Evolutionary conservation across 2,329 filamentous ascomycete species (phyloP).

Genomic region (Aspergillus intermedius): DNA sequence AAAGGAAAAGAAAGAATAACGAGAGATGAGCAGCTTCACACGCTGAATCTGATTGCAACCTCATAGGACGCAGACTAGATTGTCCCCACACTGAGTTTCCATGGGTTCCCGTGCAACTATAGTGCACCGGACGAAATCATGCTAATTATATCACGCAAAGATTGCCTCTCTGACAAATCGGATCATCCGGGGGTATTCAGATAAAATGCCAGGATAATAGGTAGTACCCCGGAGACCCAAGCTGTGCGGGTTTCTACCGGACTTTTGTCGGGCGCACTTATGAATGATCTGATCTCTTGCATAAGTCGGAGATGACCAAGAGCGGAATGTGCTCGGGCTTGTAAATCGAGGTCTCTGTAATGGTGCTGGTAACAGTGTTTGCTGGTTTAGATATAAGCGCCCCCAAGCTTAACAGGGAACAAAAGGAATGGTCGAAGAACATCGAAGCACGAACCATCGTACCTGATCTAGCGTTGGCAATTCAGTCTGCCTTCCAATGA

Average conservation of each 20-base stretch:
- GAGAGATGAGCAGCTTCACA: neutral
- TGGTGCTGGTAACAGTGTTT: neutral
- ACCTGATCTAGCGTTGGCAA: neutral
- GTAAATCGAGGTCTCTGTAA: neutral
- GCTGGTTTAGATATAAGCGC: neutral
- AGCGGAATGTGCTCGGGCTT: neutral
- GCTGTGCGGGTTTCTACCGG: neutral
- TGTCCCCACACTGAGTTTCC: too few relatives aligned
- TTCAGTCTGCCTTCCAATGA: slow-evolving; percentile 92
- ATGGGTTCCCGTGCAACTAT: too few relatives aligned
- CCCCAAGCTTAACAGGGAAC: neutral
- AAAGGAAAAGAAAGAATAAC: neutral
- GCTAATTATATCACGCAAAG: too few relatives aligned
- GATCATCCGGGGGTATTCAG: too few relatives aligned
- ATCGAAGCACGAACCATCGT: too few relatives aligned
- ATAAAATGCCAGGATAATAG: too few relatives aligned
- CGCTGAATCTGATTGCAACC: too few relatives aligned
- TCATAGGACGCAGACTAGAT: too few relatives aligned
- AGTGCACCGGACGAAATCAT: too few relatives aligned
- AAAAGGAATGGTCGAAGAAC: neutral
- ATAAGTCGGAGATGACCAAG: neutral
- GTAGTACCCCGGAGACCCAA: too few relatives aligned
- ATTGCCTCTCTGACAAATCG: too few relatives aligned
- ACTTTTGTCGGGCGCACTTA: neutral
- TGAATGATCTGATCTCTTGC: neutral